These are phyloP conservation scores for Calonectria leucothoes DNA, from an alignment of 2,329 filamentous ascomycete genomes.

Conservation along the genomic window DNA sequence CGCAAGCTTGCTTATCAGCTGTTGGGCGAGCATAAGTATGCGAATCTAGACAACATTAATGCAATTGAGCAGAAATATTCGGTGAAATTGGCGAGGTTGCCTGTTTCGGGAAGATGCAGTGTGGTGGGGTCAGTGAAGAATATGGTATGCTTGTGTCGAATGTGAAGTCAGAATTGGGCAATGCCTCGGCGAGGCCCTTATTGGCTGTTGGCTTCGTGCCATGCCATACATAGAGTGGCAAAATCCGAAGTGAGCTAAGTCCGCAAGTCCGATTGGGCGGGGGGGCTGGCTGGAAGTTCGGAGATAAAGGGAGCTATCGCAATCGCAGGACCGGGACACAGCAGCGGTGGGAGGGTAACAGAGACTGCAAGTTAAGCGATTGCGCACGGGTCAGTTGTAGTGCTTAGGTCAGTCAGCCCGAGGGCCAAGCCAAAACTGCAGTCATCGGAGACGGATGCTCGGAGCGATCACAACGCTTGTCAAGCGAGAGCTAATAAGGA, in stretches of 20 bases:
- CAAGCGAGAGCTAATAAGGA: background rate
- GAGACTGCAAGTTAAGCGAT: conserved; percentile 4
- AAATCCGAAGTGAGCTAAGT: conserved; percentile 40
- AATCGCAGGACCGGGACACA: background rate
- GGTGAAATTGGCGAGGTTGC: conserved; percentile 2
- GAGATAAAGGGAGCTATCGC: conserved; percentile 29
- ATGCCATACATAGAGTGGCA: conserved; percentile 22
- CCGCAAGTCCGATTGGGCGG: conserved; percentile 41
- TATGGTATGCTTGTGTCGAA: background rate
- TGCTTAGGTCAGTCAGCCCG: background rate
- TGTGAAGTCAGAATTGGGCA: background rate
- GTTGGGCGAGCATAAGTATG: no score
- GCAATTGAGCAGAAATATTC: background rate
- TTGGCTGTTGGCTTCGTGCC: conserved; percentile 24
- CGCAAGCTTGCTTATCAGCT: background rate
- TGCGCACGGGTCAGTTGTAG: conserved; percentile 6
- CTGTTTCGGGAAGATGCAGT: background rate
- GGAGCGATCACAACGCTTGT: conserved; percentile 10
- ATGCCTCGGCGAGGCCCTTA: conserved; percentile 9
- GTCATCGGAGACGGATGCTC: background rate
- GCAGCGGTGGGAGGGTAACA: background rate
- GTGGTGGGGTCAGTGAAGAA: background rate
- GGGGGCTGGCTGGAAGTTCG: conserved; percentile 23
- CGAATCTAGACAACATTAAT: no score
- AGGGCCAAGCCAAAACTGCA: conserved; percentile 4